phyloP scores from a whole-genome alignment of 768 basidiomycete species.

The Tricholoma saponaceum region DNA sequence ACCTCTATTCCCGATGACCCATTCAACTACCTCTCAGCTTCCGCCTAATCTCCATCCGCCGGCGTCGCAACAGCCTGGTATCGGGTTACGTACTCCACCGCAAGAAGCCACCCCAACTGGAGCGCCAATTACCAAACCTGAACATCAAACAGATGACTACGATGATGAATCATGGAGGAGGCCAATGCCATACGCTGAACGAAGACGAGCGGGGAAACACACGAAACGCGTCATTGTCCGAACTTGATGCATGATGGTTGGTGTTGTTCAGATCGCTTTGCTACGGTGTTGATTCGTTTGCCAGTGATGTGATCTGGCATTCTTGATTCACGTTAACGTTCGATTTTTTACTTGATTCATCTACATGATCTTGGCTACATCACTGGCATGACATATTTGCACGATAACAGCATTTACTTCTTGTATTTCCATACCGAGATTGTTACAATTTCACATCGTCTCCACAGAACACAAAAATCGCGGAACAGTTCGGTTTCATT shows the following conservation, averaged over 20 bases:
- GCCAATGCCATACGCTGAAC: conserved; percentile 71
- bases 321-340: conserved; percentile 7
- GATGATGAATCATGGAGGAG: conserved; percentile 73
- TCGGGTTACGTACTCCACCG: conserved; percentile 43
- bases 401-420: neutral
- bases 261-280: conserved; percentile 11
- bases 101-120: conserved; percentile 36
- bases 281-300: conserved; percentile 5
- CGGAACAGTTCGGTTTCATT: neutral
- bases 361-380: neutral
- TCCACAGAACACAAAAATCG: neutral
- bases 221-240: conserved; percentile 68
- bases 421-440: neutral
- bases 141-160: conserved; percentile 44
- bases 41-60: conserved; percentile 34
- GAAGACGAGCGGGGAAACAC: conserved; percentile 77
- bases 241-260: conserved; percentile 30
- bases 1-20: conserved; percentile 30
- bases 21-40: conserved; percentile 20
- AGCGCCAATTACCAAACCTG: conserved; percentile 28
- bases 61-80: conserved; percentile 27
- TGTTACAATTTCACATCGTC: neutral
- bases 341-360: neutral
- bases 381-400: neutral
- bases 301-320: conserved; percentile 8